Percentiles rank a stretch among this genome's conserved stretches.
These are phyloP conservation scores for Podila horticola DNA, from an alignment of 192 early-diverging fungal genomes.

Conservation along the genomic window DNA sequence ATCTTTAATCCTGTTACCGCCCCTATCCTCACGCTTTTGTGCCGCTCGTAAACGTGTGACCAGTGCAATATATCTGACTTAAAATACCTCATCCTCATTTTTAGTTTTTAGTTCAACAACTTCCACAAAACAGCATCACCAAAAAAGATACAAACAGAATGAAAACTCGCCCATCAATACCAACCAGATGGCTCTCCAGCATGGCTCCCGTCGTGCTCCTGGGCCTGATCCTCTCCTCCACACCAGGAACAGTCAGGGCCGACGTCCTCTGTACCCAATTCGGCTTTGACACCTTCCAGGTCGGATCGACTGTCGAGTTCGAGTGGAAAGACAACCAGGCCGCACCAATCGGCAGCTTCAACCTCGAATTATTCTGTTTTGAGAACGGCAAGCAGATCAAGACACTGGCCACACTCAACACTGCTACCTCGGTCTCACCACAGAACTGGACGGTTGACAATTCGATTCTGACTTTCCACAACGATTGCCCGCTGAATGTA, in stretches of 20 bases:
- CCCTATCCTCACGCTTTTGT: too few species aligned
- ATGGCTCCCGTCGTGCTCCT: neutral
- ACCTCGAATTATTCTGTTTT: constrained; percentile 35
- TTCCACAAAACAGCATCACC: too few species aligned
- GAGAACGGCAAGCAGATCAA: constrained; percentile 18
- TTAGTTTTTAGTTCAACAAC: too few species aligned
- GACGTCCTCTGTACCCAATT: constrained; percentile 20
- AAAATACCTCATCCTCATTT: too few species aligned
- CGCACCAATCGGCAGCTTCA: constrained; percentile 13
- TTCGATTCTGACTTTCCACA: constrained; percentile 3
- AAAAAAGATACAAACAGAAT: neutral
- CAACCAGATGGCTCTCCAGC: neutral
- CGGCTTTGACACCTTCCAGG: constrained; percentile 26
- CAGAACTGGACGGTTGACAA: neutral
- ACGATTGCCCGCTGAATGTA: constrained; percentile 19
- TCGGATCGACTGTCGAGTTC: constrained; percentile 38
- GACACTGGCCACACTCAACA: constrained; percentile 30
- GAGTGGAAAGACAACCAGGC: constrained; percentile 29
- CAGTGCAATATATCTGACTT: too few species aligned
- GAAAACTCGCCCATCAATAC: neutral
- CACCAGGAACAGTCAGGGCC: constrained; percentile 7
- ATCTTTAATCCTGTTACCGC: too few species aligned
- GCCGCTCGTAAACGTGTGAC: too few species aligned
- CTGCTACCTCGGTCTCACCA: neutral
- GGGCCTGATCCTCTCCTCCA: neutral